A percentile compares a stretch with the other conserved stretches of the same genome.
Evolutionary conservation across 768 basidiomycete genomes (phyloP).

Genomic region (Trichaptum fuscoviolaceum): DNA sequence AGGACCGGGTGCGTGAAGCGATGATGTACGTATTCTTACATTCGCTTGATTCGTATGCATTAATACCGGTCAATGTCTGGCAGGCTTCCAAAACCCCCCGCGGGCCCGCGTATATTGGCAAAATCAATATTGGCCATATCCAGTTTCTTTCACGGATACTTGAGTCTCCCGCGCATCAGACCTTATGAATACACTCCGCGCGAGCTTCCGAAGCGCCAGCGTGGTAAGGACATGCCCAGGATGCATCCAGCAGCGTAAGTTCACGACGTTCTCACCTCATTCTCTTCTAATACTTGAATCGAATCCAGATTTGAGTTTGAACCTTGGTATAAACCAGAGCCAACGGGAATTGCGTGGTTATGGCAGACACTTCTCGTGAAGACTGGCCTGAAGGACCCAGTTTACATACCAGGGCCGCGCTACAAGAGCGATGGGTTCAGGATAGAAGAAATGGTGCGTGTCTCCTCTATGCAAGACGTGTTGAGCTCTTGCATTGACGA

Average conservation of each 20-base stretch:
- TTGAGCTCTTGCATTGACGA: neutral
- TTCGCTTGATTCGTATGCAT: neutral
- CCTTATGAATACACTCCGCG: conserved; percentile 19
- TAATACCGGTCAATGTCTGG: conserved; percentile 1
- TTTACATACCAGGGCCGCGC: conserved; percentile 28
- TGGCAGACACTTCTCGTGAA: conserved; percentile 29
- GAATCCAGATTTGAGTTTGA: conserved; percentile 24
- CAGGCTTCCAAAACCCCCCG: conserved; percentile 35
- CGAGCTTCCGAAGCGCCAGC: conserved; percentile 19
- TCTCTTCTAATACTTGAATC: conserved; percentile 11
- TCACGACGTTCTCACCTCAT: neutral
- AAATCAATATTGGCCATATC: conserved; percentile 18
- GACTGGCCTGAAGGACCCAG: conserved; percentile 40
- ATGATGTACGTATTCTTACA: conserved; percentile 38
- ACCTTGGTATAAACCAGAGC: conserved; percentile 45
- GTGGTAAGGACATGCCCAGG: conserved; percentile 22
- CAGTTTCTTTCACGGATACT: conserved; percentile 31
- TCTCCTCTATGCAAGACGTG: neutral
- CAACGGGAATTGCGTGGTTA: conserved; percentile 23
- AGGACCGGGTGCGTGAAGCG: conserved; percentile 39
- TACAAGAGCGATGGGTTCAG: conserved; percentile 11
- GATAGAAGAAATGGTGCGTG: conserved; percentile 30
- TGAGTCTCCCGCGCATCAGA: conserved; percentile 33
- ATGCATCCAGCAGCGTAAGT: conserved; percentile 31
- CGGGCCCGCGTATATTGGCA: conserved; percentile 26